Evolutionary conservation across 108 stramenopile species (phyloP), one percentile per base, ranked within the genome.

Genomic region (Skeletonema grethae): DNA sequence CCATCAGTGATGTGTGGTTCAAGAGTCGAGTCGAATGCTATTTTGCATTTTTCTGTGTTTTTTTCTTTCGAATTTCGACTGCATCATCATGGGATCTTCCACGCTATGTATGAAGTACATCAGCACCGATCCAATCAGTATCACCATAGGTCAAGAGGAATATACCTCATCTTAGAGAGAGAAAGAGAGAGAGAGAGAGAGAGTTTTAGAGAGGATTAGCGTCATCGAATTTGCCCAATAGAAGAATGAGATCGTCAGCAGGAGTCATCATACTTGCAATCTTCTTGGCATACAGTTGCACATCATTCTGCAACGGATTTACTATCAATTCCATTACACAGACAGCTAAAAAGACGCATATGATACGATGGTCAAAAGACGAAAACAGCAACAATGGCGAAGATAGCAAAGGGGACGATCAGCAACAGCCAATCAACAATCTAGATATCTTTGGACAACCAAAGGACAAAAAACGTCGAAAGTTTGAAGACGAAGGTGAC

Each of bases 371-470:
- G 50, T 15, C 50, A 22, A 53, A 53, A 8, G 53, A 78, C 9
- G 68, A 71, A 10, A 36, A 75, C 9, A 38, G 1, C 16, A 9
- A 38, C 16, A 61, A 61, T 16, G 35, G 30, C n/a, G 73, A 81
- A 32, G 63, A 65, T 12, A 63, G 71, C 34, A 43, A 62, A 57
- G 18, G 50, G 29, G 9, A 53, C 50, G n/a, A 53, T 8, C 50
- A 53, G 2, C 50, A 53, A 53, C 50, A 53, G 16, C 31, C 68
- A 8, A 46, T 64, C 11, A 72, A 81, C 39, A 76, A 77, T 50
- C 65, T 78, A 31, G 70, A 78, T 50, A 78, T 78, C 12, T 78
- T 71, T 16, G 77, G 70, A 35, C 69, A 80, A 18, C 63, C 75
- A 36, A 76, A 72, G 31, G 48, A 35, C n/a, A 64, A 80, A 45